A percentile compares a stretch with the other conserved stretches of the same genome.
Evolutionary conservation across 208 protist species (phyloP).

Genomic region (Trypanosoma theileri): DNA sequence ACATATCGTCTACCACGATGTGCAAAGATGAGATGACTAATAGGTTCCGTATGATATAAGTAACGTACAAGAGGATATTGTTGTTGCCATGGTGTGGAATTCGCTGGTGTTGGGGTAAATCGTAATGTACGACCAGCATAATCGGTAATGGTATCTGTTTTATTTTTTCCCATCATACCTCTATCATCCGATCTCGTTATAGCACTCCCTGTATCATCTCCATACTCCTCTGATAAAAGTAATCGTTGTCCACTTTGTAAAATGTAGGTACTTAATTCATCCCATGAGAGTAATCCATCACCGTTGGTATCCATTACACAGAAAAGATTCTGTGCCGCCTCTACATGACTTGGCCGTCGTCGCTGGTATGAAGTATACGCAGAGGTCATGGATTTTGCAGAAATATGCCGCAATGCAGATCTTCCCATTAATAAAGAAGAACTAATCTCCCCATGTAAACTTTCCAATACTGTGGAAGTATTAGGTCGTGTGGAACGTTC

Average conservation of each 20-base stretch:
- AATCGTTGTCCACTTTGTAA: conserved; percentile 40
- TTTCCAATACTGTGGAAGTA: neutral
- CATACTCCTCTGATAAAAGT: conserved; percentile 13
- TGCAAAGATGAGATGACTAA: conserved; percentile 61
- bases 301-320: conserved; percentile 62
- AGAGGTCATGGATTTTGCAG: too few species aligned
- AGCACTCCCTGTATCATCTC: neutral
- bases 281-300: conserved; percentile 62
- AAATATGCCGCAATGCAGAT: too few species aligned
- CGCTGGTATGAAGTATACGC: conserved; percentile 15
- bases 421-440: neutral
- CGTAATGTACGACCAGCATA: conserved; percentile 12
- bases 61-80: conserved; percentile 70
- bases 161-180: neutral
- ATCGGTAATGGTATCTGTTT: neutral
- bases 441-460: neutral
- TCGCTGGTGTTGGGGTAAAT: conserved; percentile 46
- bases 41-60: conserved; percentile 75
- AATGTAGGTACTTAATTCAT: conserved; percentile 59
- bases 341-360: conserved; percentile 28
- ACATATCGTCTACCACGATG: conserved; percentile 59
- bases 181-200: neutral
- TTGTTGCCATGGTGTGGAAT: conserved; percentile 60
- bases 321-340: conserved; percentile 55
- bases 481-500: neutral